Evolutionary conservation across 2,329 filamentous ascomycete genomes (phyloP).

Genomic region (Neofusicoccum parvum): DNA sequence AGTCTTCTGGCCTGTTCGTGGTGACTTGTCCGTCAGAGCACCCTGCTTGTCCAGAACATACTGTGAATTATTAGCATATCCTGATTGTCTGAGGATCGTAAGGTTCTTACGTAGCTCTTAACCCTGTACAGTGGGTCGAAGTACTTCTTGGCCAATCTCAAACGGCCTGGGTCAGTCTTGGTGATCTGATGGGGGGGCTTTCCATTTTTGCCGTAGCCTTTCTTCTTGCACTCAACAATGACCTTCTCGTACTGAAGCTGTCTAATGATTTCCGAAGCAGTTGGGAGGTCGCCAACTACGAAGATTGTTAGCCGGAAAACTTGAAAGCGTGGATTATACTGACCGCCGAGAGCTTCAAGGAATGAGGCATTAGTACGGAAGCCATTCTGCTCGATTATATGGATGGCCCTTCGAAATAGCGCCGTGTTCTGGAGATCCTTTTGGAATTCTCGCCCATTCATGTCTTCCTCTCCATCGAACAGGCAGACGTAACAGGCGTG

Average conservation of each 20-base stretch:
- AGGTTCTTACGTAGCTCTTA: neutral
- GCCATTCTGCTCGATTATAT: slow-evolving; percentile 26
- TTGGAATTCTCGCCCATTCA: slow-evolving; percentile 16
- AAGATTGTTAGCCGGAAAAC: neutral
- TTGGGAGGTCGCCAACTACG: slow-evolving; percentile 28
- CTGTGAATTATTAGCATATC: no score
- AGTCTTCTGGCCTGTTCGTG: no score
- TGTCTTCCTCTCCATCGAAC: slow-evolving; percentile 28
- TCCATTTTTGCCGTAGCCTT: slow-evolving; percentile 17
- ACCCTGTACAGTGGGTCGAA: slow-evolving; percentile 27
- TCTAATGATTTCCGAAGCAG: slow-evolving; percentile 23
- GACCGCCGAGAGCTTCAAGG: neutral
- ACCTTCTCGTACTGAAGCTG: slow-evolving; percentile 24
- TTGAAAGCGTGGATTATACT: neutral
- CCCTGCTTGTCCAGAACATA: no score
- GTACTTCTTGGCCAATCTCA: slow-evolving; percentile 24
- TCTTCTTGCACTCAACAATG: slow-evolving; percentile 22
- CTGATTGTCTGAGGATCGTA: no score
- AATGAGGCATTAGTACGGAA: slow-evolving; percentile 19
- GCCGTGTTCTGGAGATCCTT: slow-evolving; percentile 25
- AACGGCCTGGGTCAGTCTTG: neutral
- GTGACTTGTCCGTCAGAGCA: no score
- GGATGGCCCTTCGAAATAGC: slow-evolving; percentile 26
- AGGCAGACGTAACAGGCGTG: slow-evolving; percentile 53
- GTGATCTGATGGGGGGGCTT: slow-evolving; percentile 18